Percentiles rank a stretch among this genome's conserved stretches.
Conservation (phyloP, 2,329 filamentous ascomycete genomes). For the Colletotrichum plurivorum region DNA sequence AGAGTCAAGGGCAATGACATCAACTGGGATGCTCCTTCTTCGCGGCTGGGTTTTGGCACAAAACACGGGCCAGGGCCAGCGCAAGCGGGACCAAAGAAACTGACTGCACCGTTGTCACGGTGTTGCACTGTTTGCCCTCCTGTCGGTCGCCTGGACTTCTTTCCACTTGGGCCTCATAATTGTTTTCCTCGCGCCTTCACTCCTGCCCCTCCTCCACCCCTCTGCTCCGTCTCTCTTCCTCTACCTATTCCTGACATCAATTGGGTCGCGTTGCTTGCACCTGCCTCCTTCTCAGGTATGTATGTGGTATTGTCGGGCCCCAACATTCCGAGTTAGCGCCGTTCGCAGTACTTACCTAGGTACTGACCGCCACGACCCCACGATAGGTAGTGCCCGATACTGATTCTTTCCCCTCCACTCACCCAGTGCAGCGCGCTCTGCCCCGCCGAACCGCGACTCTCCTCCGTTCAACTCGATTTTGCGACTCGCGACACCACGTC, state of each 20-base stretch:
- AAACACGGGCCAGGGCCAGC: background rate
- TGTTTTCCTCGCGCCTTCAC: background rate
- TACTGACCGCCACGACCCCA: slow-evolving; percentile 8
- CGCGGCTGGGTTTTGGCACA: background rate
- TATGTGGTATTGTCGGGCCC: background rate
- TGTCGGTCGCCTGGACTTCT: no score
- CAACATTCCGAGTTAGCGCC: slow-evolving; percentile 10
- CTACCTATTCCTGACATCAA: background rate
- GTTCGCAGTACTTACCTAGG: background rate
- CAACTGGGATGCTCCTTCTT: slow-evolving; percentile 34
- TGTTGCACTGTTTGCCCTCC: background rate
- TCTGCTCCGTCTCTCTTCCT: background rate
- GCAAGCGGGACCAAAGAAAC: no score
- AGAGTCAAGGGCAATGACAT: slow-evolving; percentile 18
- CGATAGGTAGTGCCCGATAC: slow-evolving; percentile 2
- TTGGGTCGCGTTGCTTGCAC: background rate
- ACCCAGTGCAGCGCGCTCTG: background rate
- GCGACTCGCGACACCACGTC: background rate
- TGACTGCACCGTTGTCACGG: background rate
- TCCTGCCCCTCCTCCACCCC: background rate
- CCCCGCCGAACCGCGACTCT: background rate
- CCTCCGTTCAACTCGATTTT: background rate
- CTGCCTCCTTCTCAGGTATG: background rate
- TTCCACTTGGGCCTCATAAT: no score
- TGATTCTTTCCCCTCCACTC: slow-evolving; percentile 1